Conservation (phyloP, 2,329 filamentous ascomycete species). For the Fusarium brevicatenulatum region DNA sequence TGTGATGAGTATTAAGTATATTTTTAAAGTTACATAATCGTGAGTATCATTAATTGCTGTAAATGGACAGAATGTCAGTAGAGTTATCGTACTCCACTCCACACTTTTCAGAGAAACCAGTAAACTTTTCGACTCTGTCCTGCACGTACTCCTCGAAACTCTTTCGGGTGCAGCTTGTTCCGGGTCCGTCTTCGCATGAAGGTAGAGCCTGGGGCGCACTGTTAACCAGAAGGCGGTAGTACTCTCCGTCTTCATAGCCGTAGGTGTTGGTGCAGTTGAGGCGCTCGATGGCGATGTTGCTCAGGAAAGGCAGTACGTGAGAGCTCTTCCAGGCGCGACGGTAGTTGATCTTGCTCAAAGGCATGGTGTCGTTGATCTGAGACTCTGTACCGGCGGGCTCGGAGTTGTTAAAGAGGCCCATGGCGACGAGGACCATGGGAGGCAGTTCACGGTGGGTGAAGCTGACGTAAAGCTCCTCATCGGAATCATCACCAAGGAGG, state of each 20-base stretch:
- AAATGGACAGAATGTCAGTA: constrained; percentile 39
- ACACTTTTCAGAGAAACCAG: constrained; percentile 37
- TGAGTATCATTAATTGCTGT: constrained; percentile 16
- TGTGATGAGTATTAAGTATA: neutral
- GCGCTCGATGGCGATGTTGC: constrained; percentile 73
- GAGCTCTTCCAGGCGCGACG: constrained; percentile 71
- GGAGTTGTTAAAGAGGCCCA: constrained; percentile 77
- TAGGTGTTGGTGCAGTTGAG: constrained; percentile 67
- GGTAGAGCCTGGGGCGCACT: constrained; percentile 38
- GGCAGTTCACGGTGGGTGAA: constrained; percentile 77
- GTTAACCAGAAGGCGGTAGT: constrained; percentile 40
- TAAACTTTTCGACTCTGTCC: constrained; percentile 26
- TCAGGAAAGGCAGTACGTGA: constrained; percentile 71
- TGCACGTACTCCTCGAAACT: constrained; percentile 35
- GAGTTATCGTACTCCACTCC: constrained; percentile 39
- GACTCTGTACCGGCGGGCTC: constrained; percentile 59
- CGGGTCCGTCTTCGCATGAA: constrained; percentile 31
- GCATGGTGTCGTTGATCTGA: constrained; percentile 71
- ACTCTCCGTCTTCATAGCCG: constrained; percentile 52
- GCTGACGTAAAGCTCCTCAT: constrained; percentile 70
- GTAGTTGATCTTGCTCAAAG: constrained; percentile 69
- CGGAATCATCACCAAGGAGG: constrained; percentile 52
- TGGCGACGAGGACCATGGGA: constrained; percentile 72
- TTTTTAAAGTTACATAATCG: neutral
- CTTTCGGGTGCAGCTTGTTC: constrained; percentile 32